These are phyloP conservation scores for Russula virescens DNA, from an alignment of 768 basidiomycete species.

Conservation along the genomic window DNA sequence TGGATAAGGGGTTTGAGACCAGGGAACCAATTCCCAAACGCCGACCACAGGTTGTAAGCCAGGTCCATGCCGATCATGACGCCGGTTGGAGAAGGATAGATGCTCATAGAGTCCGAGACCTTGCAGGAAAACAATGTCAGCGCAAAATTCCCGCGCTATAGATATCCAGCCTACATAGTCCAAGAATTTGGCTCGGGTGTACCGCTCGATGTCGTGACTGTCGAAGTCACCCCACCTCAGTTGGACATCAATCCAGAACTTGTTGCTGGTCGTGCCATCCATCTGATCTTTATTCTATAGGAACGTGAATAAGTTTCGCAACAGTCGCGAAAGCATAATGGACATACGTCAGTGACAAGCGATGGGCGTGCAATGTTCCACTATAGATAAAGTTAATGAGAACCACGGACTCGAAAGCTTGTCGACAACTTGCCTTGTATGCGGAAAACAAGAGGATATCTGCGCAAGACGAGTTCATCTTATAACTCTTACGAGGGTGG, in stretches of 20 bases:
- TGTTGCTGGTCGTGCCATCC: slow-evolving; percentile 97
- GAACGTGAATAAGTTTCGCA: slow-evolving; percentile 18
- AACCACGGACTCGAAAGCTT: neutral
- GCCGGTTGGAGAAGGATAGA: slow-evolving; percentile 98
- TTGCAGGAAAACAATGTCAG: slow-evolving; percentile 27
- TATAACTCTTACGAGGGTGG: slow-evolving; percentile 99
- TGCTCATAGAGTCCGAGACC: slow-evolving; percentile 97
- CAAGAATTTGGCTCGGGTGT: slow-evolving; percentile 97
- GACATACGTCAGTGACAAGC: slow-evolving; percentile 82
- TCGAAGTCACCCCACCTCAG: slow-evolving; percentile 98
- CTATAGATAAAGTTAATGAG: slow-evolving; percentile 34
- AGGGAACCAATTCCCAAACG: slow-evolving; percentile 99
- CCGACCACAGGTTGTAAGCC: slow-evolving; percentile 98
- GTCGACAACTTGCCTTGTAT: slow-evolving; percentile 51
- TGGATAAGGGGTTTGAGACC: slow-evolving; percentile 97
- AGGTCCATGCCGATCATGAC: slow-evolving; percentile 99
- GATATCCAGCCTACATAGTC: slow-evolving; percentile 67
- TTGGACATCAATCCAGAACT: slow-evolving; percentile 98
- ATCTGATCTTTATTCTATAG: slow-evolving; percentile 83
- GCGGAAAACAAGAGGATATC: slow-evolving; percentile 97
- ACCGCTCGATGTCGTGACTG: slow-evolving; percentile 97
- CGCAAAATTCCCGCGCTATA: neutral
- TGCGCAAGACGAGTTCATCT: slow-evolving; percentile 99
- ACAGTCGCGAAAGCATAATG: neutral
- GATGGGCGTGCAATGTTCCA: slow-evolving; percentile 99